phyloP scores from a whole-genome alignment of 768 basidiomycete species.

The Tephrocybe sp. region DNA sequence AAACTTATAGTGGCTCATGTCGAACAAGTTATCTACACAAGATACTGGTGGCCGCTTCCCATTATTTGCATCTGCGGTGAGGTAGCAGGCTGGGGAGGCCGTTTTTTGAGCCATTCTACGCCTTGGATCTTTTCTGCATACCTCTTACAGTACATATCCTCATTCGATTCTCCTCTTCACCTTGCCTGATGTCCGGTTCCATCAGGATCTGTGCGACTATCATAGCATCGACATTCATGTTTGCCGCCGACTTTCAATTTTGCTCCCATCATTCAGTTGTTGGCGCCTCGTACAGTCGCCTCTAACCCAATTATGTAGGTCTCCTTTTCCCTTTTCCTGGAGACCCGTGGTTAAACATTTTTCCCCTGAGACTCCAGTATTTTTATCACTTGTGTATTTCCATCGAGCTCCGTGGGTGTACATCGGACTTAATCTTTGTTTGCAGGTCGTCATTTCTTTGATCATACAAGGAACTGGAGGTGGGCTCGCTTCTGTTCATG shows the following conservation, averaged over 20 bases:
- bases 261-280: slow-evolving; percentile 36
- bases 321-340: neutral
- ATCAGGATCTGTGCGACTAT: slow-evolving; percentile 41
- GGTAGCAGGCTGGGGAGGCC: slow-evolving; percentile 49
- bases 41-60: slow-evolving; percentile 49
- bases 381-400: slow-evolving; percentile 34
- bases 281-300: slow-evolving; percentile 51
- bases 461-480: slow-evolving; percentile 67
- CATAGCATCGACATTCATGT: slow-evolving; percentile 52
- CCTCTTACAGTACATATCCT: slow-evolving; percentile 35
- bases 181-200: neutral
- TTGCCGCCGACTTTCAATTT: slow-evolving; percentile 60
- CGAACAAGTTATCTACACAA: slow-evolving; percentile 37
- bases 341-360: neutral
- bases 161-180: neutral
- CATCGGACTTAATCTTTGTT: neutral
- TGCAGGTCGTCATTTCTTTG: slow-evolving; percentile 54
- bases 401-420: neutral
- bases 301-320: slow-evolving; percentile 39
- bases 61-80: slow-evolving; percentile 47
- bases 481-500: slow-evolving; percentile 35
- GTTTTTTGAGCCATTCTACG: slow-evolving; percentile 45
- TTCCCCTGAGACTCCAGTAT: slow-evolving; percentile 32
- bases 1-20: slow-evolving; percentile 38
- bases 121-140: slow-evolving; percentile 24